These are phyloP conservation scores for Parathielavia hyrcaniae DNA, from an alignment of 495 filamentous ascomycete genomes.

Conservation along the genomic window DNA sequence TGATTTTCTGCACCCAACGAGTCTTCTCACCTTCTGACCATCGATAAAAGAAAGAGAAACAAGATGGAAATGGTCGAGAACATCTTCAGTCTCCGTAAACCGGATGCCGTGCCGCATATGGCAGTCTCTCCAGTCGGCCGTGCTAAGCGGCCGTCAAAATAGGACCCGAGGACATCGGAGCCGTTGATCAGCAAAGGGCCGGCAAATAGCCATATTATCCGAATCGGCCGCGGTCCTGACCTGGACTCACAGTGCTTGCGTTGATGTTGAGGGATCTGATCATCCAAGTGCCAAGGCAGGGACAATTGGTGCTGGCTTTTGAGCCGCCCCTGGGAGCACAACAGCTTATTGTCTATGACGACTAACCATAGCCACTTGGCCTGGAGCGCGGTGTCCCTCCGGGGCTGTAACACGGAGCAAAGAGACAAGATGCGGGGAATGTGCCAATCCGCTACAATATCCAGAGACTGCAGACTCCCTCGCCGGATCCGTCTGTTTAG, in stretches of 20 bases:
- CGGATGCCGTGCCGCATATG: slow-evolving; percentile 27
- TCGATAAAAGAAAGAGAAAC: background rate
- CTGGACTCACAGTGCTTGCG: slow-evolving; percentile 14
- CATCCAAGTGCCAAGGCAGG: slow-evolving; percentile 33
- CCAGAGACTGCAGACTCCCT: slow-evolving; percentile 4
- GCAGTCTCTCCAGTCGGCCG: slow-evolving; percentile 17
- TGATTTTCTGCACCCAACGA: background rate
- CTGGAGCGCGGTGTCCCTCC: slow-evolving; percentile 11
- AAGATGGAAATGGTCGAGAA: background rate
- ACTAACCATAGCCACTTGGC: slow-evolving; percentile 2
- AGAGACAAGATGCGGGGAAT: slow-evolving; percentile 20
- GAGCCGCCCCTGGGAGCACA: slow-evolving; percentile 7
- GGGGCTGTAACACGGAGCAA: slow-evolving; percentile 11
- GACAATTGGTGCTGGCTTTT: slow-evolving; percentile 6
- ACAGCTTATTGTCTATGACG: background rate
- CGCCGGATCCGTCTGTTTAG: background rate
- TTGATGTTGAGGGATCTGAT: slow-evolving; percentile 6
- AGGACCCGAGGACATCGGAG: slow-evolving; percentile 11
- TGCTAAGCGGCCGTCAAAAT: slow-evolving; percentile 23
- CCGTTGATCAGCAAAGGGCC: slow-evolving; percentile 21
- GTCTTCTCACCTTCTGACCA: slow-evolving; percentile 14
- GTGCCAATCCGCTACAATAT: slow-evolving; percentile 16
- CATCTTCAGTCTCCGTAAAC: slow-evolving; percentile 8
- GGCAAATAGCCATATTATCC: slow-evolving; percentile 35
- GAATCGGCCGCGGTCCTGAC: slow-evolving; percentile 21